Evolutionary conservation across 306 rosid genomes (phyloP), one percentile per base, ranked within the genome.

Genomic region (Arachis stenosperma): DNA sequence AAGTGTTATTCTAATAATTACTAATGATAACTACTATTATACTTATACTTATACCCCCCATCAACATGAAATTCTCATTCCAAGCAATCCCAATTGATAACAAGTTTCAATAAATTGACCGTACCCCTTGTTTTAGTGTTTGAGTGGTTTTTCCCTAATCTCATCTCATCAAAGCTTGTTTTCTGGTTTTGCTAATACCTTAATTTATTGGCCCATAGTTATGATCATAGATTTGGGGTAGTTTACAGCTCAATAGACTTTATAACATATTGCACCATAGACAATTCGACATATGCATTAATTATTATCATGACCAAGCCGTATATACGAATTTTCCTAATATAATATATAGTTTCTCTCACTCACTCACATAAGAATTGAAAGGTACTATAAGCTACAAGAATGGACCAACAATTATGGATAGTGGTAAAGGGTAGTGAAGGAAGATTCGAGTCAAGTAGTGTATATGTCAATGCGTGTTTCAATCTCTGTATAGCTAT

Each of bases 131-230:
- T 74, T 64, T 62, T n/a, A 12, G 52, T 13, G 5, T 51, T 11
- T 12, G 6, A 42, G 70, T 33, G 69, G 70, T 76, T 76, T 76
- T 55, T 40, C 10, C 50, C 10, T 50, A 52, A 52, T 52, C 29
- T 73, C 73, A 61, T 46, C 65, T 43, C 29, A 56, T 63, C 47
- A 47, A 22, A 22, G 44, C 11, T 64, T 6, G 9, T 15, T 39
- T 37, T 52, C 65, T 77, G 79, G 76, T 77, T 82, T 73, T 33
- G 37, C 37, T 33, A 33, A 33, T 33, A 33, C 37, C 37, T 33
- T 33, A 33, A 33, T 67, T 56, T 62, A 54, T 68, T 29, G 54
- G 80, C 78, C 74, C 77, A 57, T 75, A 50, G 77, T 67, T 53
- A 63, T 22, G 8, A 33, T 67, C 55, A 17, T 75, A 60, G 65